Evolutionary conservation across 257 asterid genomes (phyloP).

Genomic region (Solanum pinnatisectum): DNA sequence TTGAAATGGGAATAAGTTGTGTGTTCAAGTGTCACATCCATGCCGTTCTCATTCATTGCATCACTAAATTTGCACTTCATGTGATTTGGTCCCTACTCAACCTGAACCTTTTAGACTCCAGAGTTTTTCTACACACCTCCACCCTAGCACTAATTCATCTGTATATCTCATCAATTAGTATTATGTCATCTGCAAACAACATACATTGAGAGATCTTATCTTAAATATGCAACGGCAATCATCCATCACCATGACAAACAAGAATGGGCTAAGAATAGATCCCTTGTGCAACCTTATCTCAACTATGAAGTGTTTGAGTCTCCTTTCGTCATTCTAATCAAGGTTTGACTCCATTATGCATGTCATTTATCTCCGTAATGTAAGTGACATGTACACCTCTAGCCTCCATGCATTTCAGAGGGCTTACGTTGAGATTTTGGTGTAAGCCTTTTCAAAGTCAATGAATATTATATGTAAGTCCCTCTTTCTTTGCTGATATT

Average conservation of each 20-base stretch:
- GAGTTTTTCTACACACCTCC: no score
- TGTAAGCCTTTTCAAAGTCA: not conserved
- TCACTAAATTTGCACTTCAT: no score
- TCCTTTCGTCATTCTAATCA: not conserved
- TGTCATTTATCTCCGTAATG: no score
- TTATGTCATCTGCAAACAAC: accelerated
- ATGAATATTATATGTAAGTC: not conserved
- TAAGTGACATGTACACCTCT: not conserved
- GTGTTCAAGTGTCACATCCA: no score
- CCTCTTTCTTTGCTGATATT: not conserved
- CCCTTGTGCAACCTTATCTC: not conserved
- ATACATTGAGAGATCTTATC: not conserved
- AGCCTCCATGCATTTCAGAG: not conserved
- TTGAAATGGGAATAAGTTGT: not conserved
- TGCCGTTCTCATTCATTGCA: no score
- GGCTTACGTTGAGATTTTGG: not conserved
- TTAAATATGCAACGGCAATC: not conserved
- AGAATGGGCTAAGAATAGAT: not conserved
- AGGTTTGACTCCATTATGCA: no score
- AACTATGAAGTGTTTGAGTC: not conserved
- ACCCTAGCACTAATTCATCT: no score
- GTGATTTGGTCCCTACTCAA: no score
- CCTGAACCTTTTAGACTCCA: no score
- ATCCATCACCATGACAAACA: not conserved
- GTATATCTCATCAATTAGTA: not conserved